Percentiles rank a stretch among this genome's conserved stretches.
Evolutionary conservation across 2,329 filamentous ascomycete species (phyloP).

Genomic region (Drechslera avenae): DNA sequence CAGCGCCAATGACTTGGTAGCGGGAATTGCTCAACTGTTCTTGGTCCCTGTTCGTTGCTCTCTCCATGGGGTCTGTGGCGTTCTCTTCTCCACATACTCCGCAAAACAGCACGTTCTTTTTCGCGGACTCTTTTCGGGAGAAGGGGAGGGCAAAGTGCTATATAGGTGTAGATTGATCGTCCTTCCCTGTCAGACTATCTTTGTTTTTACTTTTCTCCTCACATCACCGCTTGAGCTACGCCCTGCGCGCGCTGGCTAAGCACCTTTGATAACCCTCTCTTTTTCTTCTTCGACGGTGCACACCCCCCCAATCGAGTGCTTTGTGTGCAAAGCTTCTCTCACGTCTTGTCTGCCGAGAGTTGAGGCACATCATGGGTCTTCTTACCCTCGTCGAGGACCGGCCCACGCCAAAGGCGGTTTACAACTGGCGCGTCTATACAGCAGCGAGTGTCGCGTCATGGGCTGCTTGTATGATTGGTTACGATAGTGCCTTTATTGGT

Average conservation of each 20-base stretch:
- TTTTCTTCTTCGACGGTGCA: too few relatives aligned
- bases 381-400: constrained; percentile 48
- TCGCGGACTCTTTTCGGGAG: background rate
- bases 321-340: too few relatives aligned
- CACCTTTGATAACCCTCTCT: too few relatives aligned
- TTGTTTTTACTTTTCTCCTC: too few relatives aligned
- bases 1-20: background rate
- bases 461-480: constrained; percentile 64
- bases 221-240: too few relatives aligned
- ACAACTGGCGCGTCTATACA: constrained; percentile 65
- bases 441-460: constrained; percentile 61
- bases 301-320: too few relatives aligned
- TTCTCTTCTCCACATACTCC: constrained; percentile 25
- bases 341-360: too few relatives aligned
- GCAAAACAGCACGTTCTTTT: constrained; percentile 12
- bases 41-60: constrained; percentile 1
- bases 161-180: too few relatives aligned
- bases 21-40: background rate
- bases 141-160: too few relatives aligned
- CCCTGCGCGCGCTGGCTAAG: too few relatives aligned
- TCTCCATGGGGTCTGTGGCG: constrained; percentile 29
- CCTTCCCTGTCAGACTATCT: too few relatives aligned
- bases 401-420: constrained; percentile 62
- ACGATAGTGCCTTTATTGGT: constrained; percentile 76
- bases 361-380: constrained; percentile 35